phyloP scores from a whole-genome alignment of 768 basidiomycete genomes.

The Amanita pseudoporphyria region DNA sequence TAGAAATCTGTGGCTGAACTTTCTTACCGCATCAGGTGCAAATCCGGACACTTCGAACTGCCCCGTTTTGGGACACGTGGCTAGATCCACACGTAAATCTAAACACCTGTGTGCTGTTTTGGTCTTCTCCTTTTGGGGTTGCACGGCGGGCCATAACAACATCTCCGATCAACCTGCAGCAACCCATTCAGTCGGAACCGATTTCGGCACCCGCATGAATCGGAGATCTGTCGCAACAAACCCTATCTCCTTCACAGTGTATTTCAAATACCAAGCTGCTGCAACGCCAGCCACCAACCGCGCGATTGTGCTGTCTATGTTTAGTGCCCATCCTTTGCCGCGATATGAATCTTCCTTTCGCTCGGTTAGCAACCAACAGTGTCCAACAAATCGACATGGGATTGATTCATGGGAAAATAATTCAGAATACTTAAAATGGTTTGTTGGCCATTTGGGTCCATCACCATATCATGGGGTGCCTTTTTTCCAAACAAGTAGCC shows the following conservation, averaged over 20 bases:
- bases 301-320: background rate
- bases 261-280: background rate
- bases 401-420: background rate
- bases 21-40: conserved; percentile 7
- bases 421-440: background rate
- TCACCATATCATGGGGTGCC: background rate
- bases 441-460: background rate
- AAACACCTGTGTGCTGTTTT: conserved; percentile 1
- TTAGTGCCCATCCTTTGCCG: too few relatives aligned
- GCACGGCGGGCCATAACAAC: background rate
- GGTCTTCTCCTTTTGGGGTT: conserved; percentile 4
- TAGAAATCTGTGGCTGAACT: conserved; percentile 2
- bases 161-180: conserved; percentile 4
- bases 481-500: conserved; percentile 2
- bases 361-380: background rate
- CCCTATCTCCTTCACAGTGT: background rate
- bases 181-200: conserved; percentile 6
- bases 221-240: background rate
- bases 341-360: background rate
- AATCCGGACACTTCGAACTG: conserved; percentile 7
- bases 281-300: too few relatives aligned
- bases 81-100: conserved; percentile 7
- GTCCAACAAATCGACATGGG: background rate
- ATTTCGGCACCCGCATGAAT: conserved; percentile 6
- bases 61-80: conserved; percentile 9